Percentiles rank a stretch among this genome's conserved stretches.
Conservation (phyloP, 768 basidiomycete genomes). For the Erythrobasidium yunnanense region DNA sequence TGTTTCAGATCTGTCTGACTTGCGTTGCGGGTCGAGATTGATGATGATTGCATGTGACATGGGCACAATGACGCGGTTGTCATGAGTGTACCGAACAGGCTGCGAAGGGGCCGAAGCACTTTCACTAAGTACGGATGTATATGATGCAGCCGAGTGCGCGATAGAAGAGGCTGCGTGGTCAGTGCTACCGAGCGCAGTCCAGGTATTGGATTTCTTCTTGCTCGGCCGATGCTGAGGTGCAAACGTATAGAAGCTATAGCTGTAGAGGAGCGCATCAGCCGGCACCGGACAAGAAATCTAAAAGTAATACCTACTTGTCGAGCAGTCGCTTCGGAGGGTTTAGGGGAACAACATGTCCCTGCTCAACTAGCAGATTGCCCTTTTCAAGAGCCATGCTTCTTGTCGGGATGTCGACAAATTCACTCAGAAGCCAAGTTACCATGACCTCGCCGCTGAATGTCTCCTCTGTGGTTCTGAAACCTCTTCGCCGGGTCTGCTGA, state of each 20-base stretch:
- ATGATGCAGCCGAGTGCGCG: too few relatives aligned
- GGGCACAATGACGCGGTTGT: conserved; percentile 48
- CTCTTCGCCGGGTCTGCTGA: conserved; percentile 78
- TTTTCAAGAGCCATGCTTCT: conserved; percentile 67
- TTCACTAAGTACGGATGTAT: background rate
- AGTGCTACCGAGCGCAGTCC: background rate
- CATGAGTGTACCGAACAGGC: conserved; percentile 44
- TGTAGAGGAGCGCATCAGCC: background rate
- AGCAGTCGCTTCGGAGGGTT: conserved; percentile 29
- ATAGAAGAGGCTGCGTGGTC: too few relatives aligned
- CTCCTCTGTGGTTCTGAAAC: conserved; percentile 59
- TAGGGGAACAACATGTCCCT: conserved; percentile 78
- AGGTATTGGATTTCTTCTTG: background rate
- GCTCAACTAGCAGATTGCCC: conserved; percentile 63
- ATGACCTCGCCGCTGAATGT: conserved; percentile 82
- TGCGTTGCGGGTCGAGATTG: conserved; percentile 59
- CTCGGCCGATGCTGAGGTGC: background rate
- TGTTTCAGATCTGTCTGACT: conserved; percentile 29
- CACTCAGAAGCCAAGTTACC: conserved; percentile 81
- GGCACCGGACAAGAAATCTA: background rate
- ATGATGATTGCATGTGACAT: conserved; percentile 84
- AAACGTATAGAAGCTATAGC: conserved; percentile 15
- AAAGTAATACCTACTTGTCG: conserved; percentile 1
- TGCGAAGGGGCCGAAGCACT: background rate
- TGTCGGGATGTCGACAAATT: conserved; percentile 77